These are phyloP conservation scores for Prinsepia uniflora DNA, from an alignment of 306 rosid species.

Conservation along the genomic window DNA sequence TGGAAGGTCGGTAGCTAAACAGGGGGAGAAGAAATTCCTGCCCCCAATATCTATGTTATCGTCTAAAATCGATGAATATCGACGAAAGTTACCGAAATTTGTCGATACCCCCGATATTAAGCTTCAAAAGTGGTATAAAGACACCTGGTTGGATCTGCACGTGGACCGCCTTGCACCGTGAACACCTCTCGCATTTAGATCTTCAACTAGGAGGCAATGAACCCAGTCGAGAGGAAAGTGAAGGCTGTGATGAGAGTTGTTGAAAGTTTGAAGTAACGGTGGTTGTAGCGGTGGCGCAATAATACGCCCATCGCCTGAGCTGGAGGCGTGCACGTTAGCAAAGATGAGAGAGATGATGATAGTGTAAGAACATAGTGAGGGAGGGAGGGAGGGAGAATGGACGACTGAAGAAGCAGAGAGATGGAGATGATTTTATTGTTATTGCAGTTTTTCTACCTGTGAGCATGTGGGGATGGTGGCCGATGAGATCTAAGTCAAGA, in stretches of 20 bases:
- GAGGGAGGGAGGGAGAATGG: not conserved
- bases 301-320: conserved; percentile 47
- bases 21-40: too few species aligned
- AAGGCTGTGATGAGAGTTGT: conserved; percentile 41
- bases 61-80: too few species aligned
- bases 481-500: conserved; percentile 67
- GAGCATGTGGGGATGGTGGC: conserved; percentile 27
- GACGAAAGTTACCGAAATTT: too few species aligned
- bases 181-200: conserved; percentile 79
- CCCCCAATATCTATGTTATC: too few species aligned
- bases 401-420: not conserved
- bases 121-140: conserved; percentile 54
- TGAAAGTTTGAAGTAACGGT: conserved; percentile 17
- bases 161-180: conserved; percentile 74
- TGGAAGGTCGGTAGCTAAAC: too few species aligned
- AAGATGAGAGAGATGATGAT: not conserved
- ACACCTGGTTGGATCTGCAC: conserved; percentile 81
- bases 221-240: conserved; percentile 53
- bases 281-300: conserved; percentile 34
- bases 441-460: conserved; percentile 35
- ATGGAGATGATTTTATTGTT: conserved; percentile 9
- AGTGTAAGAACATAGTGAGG: not conserved
- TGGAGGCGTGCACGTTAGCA: too few species aligned
- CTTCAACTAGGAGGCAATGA: conserved; percentile 81
- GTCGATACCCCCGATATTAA: too few species aligned